Conservation (phyloP, 768 basidiomycete species). For the Chlorophyllum brunneum region DNA sequence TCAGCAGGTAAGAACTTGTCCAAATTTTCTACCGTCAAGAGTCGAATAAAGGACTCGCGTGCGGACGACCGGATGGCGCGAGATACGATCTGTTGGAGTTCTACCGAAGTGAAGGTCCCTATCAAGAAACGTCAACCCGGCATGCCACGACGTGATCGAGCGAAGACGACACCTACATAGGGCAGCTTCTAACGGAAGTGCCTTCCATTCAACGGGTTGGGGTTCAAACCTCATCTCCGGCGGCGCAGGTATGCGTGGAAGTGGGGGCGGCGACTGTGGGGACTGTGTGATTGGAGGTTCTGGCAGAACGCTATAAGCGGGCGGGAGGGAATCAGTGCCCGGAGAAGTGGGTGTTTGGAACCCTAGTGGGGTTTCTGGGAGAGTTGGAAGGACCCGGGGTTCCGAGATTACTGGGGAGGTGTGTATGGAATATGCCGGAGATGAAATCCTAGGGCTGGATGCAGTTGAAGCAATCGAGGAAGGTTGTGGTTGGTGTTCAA, state of each 20-base stretch:
- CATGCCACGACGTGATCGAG: background rate
- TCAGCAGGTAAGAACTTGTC: conserved; percentile 59
- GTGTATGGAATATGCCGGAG: background rate
- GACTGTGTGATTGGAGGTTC: conserved; percentile 8
- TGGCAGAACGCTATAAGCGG: conserved; percentile 9
- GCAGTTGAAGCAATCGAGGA: background rate
- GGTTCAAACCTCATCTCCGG: conserved; percentile 55
- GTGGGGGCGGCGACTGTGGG: conserved; percentile 14
- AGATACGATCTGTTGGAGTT: conserved; percentile 71
- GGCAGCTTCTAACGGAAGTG: conserved; percentile 66
- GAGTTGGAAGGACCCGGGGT: conserved; percentile 3
- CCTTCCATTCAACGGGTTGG: conserved; percentile 59
- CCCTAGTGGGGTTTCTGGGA: background rate
- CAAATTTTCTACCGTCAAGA: conserved; percentile 59
- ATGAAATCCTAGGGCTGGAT: background rate
- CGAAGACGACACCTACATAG: conserved; percentile 34
- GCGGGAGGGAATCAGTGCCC: conserved; percentile 7
- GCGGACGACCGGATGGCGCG: conserved; percentile 67
- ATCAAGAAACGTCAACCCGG: conserved; percentile 11
- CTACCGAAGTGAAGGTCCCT: conserved; percentile 57
- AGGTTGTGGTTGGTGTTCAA: background rate
- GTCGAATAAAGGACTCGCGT: conserved; percentile 64
- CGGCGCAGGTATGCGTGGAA: conserved; percentile 41
- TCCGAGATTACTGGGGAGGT: background rate
- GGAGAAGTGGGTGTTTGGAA: background rate